Conservation (phyloP, 177 flowering plant species). For the Telopea speciosissima region DNA sequence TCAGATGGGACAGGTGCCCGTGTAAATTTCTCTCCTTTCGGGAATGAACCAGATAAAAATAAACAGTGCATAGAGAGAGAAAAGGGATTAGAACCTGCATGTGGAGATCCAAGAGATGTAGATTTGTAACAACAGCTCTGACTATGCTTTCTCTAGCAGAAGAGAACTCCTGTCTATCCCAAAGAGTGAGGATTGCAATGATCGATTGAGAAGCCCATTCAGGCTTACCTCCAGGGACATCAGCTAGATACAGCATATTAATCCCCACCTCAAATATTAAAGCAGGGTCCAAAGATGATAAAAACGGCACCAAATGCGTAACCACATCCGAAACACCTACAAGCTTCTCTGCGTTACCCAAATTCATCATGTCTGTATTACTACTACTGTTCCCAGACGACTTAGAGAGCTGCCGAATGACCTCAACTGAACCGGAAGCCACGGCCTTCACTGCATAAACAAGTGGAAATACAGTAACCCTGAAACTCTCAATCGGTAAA, state of each 20-base stretch:
- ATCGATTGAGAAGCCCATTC: constrained; percentile 97
- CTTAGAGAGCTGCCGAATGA: constrained; percentile 59
- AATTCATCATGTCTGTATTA: constrained; percentile 27
- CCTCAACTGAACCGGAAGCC: constrained; percentile 77
- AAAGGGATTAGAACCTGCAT: constrained; percentile 57
- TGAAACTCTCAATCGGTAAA: constrained; percentile 80
- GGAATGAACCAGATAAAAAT: too few species aligned
- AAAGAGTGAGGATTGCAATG: constrained; percentile 86
- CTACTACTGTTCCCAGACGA: constrained; percentile 18
- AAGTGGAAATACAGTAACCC: constrained; percentile 69
- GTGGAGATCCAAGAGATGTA: constrained; percentile 88
- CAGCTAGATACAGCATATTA: constrained; percentile 89
- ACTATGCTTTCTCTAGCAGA: constrained; percentile 96
- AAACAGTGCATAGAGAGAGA: not conserved
- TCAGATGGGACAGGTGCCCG: too few species aligned
- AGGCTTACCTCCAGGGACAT: constrained; percentile 99
- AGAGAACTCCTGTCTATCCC: constrained; percentile 96
- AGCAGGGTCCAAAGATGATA: constrained; percentile 87
- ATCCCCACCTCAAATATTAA: constrained; percentile 93
- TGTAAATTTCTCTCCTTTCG: too few species aligned
- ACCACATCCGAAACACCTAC: constrained; percentile 95
- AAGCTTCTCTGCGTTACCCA: constrained; percentile 68
- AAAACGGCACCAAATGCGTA: constrained; percentile 75
- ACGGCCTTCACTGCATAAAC: constrained; percentile 82
- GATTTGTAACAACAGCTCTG: constrained; percentile 86